These are phyloP conservation scores for Rubroboletus pulcherrimus DNA, from an alignment of 768 basidiomycete genomes.

Conservation along the genomic window DNA sequence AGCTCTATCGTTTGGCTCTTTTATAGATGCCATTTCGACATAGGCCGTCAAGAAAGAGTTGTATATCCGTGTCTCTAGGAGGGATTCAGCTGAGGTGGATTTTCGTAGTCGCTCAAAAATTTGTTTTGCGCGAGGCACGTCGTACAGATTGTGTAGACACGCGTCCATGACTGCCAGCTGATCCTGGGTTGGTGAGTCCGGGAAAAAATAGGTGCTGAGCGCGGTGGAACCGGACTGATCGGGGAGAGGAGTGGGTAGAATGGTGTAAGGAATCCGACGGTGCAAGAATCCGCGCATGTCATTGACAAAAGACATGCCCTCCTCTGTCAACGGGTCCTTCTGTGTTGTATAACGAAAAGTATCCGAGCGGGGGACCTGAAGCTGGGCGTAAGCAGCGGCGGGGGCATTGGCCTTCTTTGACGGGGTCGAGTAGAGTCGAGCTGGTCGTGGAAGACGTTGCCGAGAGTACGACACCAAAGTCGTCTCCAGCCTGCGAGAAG, in stretches of 20 bases:
- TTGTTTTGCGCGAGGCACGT: conserved; percentile 70
- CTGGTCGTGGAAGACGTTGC: conserved; percentile 64
- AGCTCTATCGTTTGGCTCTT: conserved; percentile 40
- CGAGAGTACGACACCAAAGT: conserved; percentile 58
- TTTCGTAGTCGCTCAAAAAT: conserved; percentile 66
- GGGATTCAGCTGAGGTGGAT: conserved; percentile 37
- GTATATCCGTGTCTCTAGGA: conserved; percentile 50
- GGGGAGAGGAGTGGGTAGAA: conserved; percentile 68
- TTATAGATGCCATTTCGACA: conserved; percentile 49
- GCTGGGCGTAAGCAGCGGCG: conserved; percentile 41
- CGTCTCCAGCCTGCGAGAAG: conserved; percentile 31
- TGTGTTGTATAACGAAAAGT: conserved; percentile 36
- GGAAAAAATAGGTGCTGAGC: conserved; percentile 51
- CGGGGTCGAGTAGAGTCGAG: conserved; percentile 67
- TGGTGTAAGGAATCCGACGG: conserved; percentile 45
- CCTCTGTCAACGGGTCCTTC: conserved; percentile 20
- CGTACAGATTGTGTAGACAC: conserved; percentile 71
- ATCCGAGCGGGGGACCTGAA: conserved; percentile 36
- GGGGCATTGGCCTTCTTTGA: conserved; percentile 54
- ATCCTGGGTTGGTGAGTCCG: conserved; percentile 64
- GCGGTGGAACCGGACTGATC: conserved; percentile 35
- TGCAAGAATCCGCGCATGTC: conserved; percentile 53
- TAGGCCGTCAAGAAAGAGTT: conserved; percentile 69
- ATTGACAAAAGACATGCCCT: conserved; percentile 14
- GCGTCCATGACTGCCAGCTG: conserved; percentile 77